Conservation (phyloP, 345 rosid genomes). For the Raphanus raphanistrum region DNA sequence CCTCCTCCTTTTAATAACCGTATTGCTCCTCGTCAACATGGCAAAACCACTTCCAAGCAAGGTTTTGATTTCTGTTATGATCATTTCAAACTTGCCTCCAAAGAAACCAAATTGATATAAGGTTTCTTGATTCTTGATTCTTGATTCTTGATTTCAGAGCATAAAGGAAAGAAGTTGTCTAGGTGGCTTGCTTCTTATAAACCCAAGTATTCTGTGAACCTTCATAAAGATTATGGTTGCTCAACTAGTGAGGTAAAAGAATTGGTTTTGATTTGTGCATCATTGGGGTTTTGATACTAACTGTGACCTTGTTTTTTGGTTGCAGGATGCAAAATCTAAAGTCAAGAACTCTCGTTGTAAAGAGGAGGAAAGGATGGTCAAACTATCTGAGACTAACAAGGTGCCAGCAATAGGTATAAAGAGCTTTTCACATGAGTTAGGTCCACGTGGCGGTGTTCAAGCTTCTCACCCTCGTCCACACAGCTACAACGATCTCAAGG, state of each 20-base stretch:
- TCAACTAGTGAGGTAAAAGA: slow-evolving; percentile 48
- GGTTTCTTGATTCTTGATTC: background rate
- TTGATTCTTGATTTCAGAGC: slow-evolving; percentile 32
- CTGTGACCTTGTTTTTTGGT: slow-evolving; percentile 1
- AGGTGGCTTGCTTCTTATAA: slow-evolving; percentile 65
- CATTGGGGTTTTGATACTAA: slow-evolving; percentile 8
- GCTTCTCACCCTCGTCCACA: slow-evolving; percentile 56
- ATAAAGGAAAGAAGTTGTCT: slow-evolving; percentile 58
- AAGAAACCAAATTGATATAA: background rate
- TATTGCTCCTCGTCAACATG: slow-evolving; percentile 40
- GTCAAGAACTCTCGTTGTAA: slow-evolving; percentile 32
- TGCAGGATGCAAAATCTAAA: slow-evolving; percentile 46
- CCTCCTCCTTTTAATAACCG: slow-evolving; percentile 35
- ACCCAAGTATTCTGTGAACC: slow-evolving; percentile 42
- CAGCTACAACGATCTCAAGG: slow-evolving; percentile 74
- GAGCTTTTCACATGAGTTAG: slow-evolving; percentile 79
- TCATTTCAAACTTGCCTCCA: background rate
- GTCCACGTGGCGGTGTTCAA: slow-evolving; percentile 66
- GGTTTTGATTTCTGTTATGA: slow-evolving; percentile 31
- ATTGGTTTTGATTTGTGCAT: background rate
- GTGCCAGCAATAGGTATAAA: slow-evolving; percentile 49
- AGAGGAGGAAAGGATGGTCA: slow-evolving; percentile 38
- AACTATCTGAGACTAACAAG: slow-evolving; percentile 43
- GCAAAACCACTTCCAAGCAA: slow-evolving; percentile 39
- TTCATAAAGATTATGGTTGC: slow-evolving; percentile 30